These are phyloP conservation scores for Botrytis fragariae DNA, from an alignment of 2,329 filamentous ascomycete genomes.

Conservation along the genomic window DNA sequence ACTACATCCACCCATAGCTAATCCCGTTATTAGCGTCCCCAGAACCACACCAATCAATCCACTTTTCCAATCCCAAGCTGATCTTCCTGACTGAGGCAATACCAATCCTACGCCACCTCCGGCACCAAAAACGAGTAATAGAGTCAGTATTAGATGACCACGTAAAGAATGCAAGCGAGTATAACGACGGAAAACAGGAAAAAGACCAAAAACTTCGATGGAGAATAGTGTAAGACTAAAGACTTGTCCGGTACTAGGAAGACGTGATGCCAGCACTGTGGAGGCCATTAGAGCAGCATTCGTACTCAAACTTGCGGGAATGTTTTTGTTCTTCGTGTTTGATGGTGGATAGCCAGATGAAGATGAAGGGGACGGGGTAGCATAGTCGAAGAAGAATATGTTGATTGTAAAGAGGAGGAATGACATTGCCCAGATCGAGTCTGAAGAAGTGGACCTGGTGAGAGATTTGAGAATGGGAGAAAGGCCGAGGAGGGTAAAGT, in stretches of 20 bases:
- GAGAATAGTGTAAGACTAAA: constrained; percentile 94
- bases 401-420: constrained; percentile 93
- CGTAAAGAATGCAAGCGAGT: constrained; percentile 77
- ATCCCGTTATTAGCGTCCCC: constrained; percentile 68
- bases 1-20: constrained; percentile 89
- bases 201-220: constrained; percentile 95
- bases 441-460: constrained; percentile 86
- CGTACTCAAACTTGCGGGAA: constrained; percentile 70
- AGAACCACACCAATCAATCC: constrained; percentile 66
- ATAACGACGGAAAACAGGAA: constrained; percentile 94
- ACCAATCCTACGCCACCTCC: constrained; percentile 69
- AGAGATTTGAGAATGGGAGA: constrained; percentile 95
- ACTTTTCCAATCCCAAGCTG: constrained; percentile 38
- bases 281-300: constrained; percentile 97
- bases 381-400: constrained; percentile 97
- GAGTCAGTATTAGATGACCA: constrained; percentile 75
- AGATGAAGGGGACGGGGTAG: constrained; percentile 49
- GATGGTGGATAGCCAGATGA: constrained; percentile 42
- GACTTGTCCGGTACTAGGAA: constrained; percentile 88
- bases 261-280: constrained; percentile 84
- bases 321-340: constrained; percentile 32
- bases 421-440: constrained; percentile 97
- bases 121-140: constrained; percentile 73
- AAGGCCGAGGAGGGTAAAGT: constrained; percentile 84
- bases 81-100: constrained; percentile 54